Evolutionary conservation across 768 basidiomycete species (phyloP).

Genomic region (Naematelia encephala): DNA sequence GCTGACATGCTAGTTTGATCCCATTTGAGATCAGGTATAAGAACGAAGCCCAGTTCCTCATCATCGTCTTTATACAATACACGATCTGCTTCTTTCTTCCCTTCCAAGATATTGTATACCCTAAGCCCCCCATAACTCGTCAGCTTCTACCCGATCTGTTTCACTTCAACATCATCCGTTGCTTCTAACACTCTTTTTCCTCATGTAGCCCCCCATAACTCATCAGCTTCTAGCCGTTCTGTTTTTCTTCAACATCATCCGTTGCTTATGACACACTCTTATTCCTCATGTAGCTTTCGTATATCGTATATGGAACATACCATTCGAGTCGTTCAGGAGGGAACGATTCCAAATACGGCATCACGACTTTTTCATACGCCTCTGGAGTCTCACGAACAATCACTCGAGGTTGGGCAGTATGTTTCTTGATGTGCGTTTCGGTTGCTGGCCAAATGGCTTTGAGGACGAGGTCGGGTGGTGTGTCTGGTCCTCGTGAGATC

Average conservation of each 20-base stretch:
- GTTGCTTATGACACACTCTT: background rate
- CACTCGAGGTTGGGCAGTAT: constrained; percentile 66
- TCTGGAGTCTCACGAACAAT: constrained; percentile 82
- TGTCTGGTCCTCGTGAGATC: constrained; percentile 56
- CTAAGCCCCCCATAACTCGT: constrained; percentile 52
- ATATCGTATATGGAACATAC: constrained; percentile 52
- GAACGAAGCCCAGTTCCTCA: constrained; percentile 62
- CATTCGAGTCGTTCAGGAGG: constrained; percentile 76
- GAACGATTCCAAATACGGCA: constrained; percentile 74
- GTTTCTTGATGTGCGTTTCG: constrained; percentile 85
- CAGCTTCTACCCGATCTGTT: too few relatives aligned
- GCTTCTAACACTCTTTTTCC: background rate
- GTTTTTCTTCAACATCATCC: too few relatives aligned
- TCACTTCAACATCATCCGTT: too few relatives aligned
- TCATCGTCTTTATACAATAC: constrained; percentile 62
- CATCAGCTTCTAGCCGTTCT: background rate
- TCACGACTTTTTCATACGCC: constrained; percentile 66
- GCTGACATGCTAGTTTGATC: constrained; percentile 70
- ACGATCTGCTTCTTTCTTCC: constrained; percentile 69
- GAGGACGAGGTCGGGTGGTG: constrained; percentile 70
- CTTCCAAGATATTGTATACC: constrained; percentile 79
- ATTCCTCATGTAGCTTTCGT: background rate
- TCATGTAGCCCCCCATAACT: background rate
- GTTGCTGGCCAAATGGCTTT: constrained; percentile 85
- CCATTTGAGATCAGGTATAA: constrained; percentile 98